Evolutionary conservation across 345 rosid species (phyloP).

Genomic region (Murraya koenigii): DNA sequence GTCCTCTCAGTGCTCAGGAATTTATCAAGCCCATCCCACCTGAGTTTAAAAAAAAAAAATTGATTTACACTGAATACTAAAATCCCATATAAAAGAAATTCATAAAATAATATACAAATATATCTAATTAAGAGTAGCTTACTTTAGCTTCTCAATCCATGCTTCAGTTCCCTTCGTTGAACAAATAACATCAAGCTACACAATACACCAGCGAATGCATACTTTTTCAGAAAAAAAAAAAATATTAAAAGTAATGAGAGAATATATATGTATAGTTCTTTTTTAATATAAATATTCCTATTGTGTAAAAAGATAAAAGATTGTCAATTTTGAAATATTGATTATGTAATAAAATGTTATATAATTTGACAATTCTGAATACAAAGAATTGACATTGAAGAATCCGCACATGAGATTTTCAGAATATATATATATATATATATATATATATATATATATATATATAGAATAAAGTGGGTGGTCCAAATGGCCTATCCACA

Average conservation of each 20-base stretch:
- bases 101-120: neutral
- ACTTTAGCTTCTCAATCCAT: constrained; percentile 91
- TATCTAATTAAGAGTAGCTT: constrained; percentile 3
- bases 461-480: constrained; percentile 1
- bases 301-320: too few species aligned
- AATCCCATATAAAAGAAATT: neutral
- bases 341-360: too few species aligned
- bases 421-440: too few species aligned
- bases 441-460: too few species aligned
- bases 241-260: too few species aligned
- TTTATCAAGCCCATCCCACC: constrained; percentile 69
- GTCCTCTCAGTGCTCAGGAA: constrained; percentile 47
- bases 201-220: neutral
- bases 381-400: neutral
- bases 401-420: neutral
- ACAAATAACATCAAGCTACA: constrained; percentile 82
- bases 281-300: too few species aligned
- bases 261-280: too few species aligned
- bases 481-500: neutral
- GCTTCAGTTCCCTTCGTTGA: constrained; percentile 84
- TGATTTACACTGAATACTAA: neutral
- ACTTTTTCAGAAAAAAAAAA: neutral
- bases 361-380: too few species aligned
- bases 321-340: too few species aligned
- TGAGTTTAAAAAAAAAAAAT: constrained; percentile 17